phyloP scores from a whole-genome alignment of 1,139 yeast genomes.

The Saccharomyces hybrid region DNA sequence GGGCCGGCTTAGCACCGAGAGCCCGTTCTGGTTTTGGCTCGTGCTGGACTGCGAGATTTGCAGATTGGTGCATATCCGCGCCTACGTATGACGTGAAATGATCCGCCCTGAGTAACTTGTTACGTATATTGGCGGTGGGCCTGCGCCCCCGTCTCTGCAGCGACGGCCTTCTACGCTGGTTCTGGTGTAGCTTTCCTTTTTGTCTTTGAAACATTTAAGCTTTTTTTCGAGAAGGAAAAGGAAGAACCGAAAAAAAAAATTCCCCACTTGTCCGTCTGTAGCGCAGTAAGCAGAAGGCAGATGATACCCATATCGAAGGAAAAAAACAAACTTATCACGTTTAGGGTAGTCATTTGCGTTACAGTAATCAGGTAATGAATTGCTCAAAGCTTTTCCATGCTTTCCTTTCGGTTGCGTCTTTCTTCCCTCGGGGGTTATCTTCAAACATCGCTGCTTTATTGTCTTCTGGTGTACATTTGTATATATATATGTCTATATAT shows the following conservation, averaged over 20 bases:
- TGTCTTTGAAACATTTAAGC: not conserved
- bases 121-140: not conserved
- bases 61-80: not conserved
- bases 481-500: not conserved
- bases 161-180: not conserved
- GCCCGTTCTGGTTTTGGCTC: not conserved
- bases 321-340: not conserved
- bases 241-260: not conserved
- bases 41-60: not conserved
- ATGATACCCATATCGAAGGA: not conserved
- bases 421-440: not conserved
- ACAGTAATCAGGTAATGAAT: not conserved
- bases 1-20: not conserved
- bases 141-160: not conserved
- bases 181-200: not conserved
- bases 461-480: not conserved
- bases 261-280: not conserved
- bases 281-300: not conserved
- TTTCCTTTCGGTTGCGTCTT: slow-evolving; percentile 1
- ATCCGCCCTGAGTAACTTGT: not conserved
- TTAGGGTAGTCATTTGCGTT: not conserved
- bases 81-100: not conserved
- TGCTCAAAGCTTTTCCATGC: not conserved
- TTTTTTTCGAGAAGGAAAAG: not conserved
- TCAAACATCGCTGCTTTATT: not conserved